Percentiles rank a stretch among this genome's conserved stretches.
Conservation (phyloP, 1,284 basidiomycete genomes). For the Volvariella volvacea region DNA sequence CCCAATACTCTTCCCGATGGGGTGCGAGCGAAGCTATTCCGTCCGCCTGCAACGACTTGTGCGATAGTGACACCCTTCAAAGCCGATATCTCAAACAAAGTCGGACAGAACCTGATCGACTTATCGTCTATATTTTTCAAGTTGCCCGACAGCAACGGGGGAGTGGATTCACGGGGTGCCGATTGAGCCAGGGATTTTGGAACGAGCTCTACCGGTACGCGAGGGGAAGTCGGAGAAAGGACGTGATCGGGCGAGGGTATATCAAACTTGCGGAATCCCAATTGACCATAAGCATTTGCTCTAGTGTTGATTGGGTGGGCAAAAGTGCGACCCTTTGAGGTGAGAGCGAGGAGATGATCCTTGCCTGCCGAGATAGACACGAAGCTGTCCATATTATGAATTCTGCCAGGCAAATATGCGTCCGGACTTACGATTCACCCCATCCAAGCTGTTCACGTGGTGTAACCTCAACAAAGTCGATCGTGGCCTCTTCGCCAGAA, state of each 20-base stretch:
- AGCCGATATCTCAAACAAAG: slow-evolving; percentile 76
- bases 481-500: slow-evolving; percentile 46
- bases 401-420: not conserved
- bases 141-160: slow-evolving; percentile 23
- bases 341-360: slow-evolving; percentile 83
- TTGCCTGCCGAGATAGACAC: slow-evolving; percentile 67
- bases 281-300: slow-evolving; percentile 84
- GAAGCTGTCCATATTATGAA: slow-evolving; percentile 39
- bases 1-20: slow-evolving; percentile 74
- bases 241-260: slow-evolving; percentile 33
- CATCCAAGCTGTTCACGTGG: slow-evolving; percentile 40
- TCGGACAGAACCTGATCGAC: slow-evolving; percentile 66
- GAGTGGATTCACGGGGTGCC: slow-evolving; percentile 26
- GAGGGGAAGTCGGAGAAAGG: not conserved
- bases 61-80: slow-evolving; percentile 58
- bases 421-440: slow-evolving; percentile 46
- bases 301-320: slow-evolving; percentile 69
- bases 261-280: slow-evolving; percentile 68
- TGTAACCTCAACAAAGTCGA: slow-evolving; percentile 44
- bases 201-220: slow-evolving; percentile 49
- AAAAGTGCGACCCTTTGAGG: slow-evolving; percentile 77
- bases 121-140: slow-evolving; percentile 33
- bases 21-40: slow-evolving; percentile 72
- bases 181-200: slow-evolving; percentile 52
- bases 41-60: slow-evolving; percentile 71